phyloP scores from a whole-genome alignment of 257 asterid species.

The Plectranthus barbatus region DNA sequence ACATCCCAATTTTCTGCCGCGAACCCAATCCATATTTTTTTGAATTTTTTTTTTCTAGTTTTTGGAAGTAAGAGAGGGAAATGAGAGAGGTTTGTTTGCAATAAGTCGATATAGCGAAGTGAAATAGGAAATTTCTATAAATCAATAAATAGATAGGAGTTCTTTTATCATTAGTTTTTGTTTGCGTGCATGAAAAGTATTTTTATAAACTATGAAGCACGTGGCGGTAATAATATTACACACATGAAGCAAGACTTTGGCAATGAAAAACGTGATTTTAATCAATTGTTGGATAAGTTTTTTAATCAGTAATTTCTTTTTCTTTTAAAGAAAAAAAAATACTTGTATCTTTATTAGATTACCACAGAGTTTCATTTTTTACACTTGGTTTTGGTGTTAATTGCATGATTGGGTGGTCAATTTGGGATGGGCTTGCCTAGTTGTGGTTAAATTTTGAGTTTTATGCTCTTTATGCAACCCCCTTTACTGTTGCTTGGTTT shows the following conservation, averaged over 20 bases:
- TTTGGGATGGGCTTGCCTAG: no score
- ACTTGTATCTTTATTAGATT: no score
- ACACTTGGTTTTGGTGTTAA: no score
- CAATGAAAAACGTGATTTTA: conserved; percentile 26
- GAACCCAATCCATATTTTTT: conserved; percentile 40
- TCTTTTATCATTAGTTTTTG: no score
- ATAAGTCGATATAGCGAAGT: not conserved
- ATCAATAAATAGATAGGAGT: not conserved
- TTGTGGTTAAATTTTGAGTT: no score
- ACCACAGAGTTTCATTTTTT: no score
- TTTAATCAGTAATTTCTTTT: not conserved
- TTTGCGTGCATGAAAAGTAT: not conserved
- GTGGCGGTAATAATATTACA: conserved; percentile 17
- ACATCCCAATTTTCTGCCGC: conserved; percentile 40
- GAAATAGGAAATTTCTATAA: not conserved
- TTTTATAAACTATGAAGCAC: conserved; percentile 6
- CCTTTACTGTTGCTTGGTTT: no score
- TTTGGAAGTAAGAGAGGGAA: conserved; percentile 5
- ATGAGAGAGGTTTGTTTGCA: not conserved
- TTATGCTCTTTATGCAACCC: no score
- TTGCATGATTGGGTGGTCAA: no score
- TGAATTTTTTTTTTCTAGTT: not conserved
- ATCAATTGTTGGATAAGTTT: not conserved
- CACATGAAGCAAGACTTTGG: conserved; percentile 5
- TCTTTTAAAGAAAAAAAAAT: no score